Evolutionary conservation across 2,329 filamentous ascomycete species (phyloP).

Genomic region (Juglanconis oblonga): DNA sequence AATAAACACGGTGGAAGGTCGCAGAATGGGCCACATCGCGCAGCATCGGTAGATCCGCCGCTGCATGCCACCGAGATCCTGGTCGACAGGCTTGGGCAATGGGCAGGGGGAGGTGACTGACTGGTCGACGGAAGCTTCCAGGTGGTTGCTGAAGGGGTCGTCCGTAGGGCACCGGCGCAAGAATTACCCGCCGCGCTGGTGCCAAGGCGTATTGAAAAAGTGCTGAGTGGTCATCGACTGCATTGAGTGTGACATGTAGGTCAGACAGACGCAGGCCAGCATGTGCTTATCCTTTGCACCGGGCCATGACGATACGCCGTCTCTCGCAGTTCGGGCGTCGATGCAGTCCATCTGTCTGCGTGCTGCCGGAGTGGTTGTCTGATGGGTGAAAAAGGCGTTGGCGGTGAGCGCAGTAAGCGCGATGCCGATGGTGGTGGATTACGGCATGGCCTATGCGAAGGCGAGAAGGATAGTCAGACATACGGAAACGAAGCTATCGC

Average conservation of each 20-base stretch:
- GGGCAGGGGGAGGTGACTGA: not conserved
- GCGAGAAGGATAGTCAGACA: not conserved
- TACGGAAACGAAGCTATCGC: not conserved
- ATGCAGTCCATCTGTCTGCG: not conserved
- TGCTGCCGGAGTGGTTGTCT: not conserved
- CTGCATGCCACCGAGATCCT: not conserved
- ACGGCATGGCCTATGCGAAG: not conserved
- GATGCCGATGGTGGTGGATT: not conserved
- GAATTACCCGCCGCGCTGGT: not conserved
- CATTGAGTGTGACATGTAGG: not conserved
- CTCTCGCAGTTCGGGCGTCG: not conserved
- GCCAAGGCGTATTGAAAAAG: not conserved
- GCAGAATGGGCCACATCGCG: conserved; percentile 11
- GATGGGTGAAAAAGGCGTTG: not conserved
- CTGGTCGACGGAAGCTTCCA: not conserved
- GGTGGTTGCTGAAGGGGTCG: not conserved
- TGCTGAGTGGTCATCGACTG: not conserved
- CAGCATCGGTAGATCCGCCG: conserved; percentile 4
- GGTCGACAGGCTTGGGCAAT: not conserved
- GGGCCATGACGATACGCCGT: not conserved
- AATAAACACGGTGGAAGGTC: not conserved
- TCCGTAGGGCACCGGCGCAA: not conserved
- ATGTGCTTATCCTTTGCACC: not conserved
- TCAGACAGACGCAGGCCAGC: not conserved
- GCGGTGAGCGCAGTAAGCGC: not conserved